Evolutionary conservation across 1,284 basidiomycete species (phyloP).

Genomic region (Papiliotrema laurentii): DNA sequence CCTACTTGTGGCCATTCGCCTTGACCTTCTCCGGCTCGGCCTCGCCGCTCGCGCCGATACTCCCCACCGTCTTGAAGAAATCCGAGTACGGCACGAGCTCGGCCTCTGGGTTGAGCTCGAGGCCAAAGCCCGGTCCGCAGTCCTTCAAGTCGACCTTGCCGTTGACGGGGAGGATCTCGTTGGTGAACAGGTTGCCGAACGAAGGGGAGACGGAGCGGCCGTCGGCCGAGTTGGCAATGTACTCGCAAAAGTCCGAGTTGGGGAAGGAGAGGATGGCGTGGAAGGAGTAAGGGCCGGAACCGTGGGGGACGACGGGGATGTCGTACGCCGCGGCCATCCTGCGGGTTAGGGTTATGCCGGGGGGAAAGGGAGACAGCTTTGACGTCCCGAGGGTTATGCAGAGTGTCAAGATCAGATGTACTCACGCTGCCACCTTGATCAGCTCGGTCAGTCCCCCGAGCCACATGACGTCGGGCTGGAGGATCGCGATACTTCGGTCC

Average conservation of each 20-base stretch:
- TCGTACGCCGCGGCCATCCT: slow-evolving; percentile 48
- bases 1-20: too few relatives aligned
- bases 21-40: neutral
- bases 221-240: slow-evolving; percentile 55
- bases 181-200: slow-evolving; percentile 55
- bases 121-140: slow-evolving; percentile 52
- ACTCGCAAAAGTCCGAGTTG: slow-evolving; percentile 47
- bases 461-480: slow-evolving; percentile 55
- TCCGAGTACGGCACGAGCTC: slow-evolving; percentile 43
- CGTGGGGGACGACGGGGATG: slow-evolving; percentile 56
- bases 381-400: too few relatives aligned
- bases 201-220: slow-evolving; percentile 52
- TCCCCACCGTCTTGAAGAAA: slow-evolving; percentile 29
- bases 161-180: slow-evolving; percentile 53
- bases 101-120: slow-evolving; percentile 52
- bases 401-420: too few relatives aligned
- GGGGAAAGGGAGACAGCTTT: slow-evolving; percentile 21
- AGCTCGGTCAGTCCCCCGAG: slow-evolving; percentile 55
- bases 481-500: slow-evolving; percentile 52
- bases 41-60: neutral
- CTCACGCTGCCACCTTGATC: slow-evolving; percentile 52
- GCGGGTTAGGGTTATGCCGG: neutral
- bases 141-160: slow-evolving; percentile 51
- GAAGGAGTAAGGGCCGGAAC: slow-evolving; percentile 49
- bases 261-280: slow-evolving; percentile 45